Conservation (phyloP, 2,329 filamentous ascomycete genomes). For the Clarireedia paspali region DNA sequence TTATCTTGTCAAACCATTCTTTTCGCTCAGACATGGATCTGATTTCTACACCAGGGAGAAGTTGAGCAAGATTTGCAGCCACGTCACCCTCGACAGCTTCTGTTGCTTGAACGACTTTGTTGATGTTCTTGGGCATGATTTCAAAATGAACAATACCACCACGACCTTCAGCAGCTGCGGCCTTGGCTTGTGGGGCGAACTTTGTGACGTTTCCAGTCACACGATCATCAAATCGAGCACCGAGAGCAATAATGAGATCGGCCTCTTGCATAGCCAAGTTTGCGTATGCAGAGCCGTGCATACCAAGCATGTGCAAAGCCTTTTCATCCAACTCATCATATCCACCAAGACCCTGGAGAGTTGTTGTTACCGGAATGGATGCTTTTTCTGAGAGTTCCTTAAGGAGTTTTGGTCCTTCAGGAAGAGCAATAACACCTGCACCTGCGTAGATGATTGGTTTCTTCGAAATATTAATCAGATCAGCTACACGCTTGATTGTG, state of each 20-base stretch:
- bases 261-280: constrained; percentile 98
- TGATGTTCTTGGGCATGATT: constrained; percentile 99
- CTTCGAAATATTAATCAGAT: constrained; percentile 80
- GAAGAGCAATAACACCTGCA: constrained; percentile 74
- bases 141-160: constrained; percentile 97
- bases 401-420: constrained; percentile 71
- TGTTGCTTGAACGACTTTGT: constrained; percentile 96
- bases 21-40: constrained; percentile 58
- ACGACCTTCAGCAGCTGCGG: constrained; percentile 73
- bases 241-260: constrained; percentile 90
- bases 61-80: constrained; percentile 63
- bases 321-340: constrained; percentile 92
- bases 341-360: constrained; percentile 84
- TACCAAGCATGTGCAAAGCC: constrained; percentile 95
- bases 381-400: constrained; percentile 85
- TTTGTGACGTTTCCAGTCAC: constrained; percentile 76
- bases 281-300: constrained; percentile 95
- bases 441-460: constrained; percentile 95
- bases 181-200: constrained; percentile 83
- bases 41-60: constrained; percentile 64
- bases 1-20: constrained; percentile 87
- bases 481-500: constrained; percentile 69
- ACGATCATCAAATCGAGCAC: constrained; percentile 92
- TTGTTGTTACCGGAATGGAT: constrained; percentile 90
- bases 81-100: constrained; percentile 95